These are phyloP conservation scores for Crinitomyces ghanaensis DNA, from an alignment of 805 yeast species.

Conservation along the genomic window DNA sequence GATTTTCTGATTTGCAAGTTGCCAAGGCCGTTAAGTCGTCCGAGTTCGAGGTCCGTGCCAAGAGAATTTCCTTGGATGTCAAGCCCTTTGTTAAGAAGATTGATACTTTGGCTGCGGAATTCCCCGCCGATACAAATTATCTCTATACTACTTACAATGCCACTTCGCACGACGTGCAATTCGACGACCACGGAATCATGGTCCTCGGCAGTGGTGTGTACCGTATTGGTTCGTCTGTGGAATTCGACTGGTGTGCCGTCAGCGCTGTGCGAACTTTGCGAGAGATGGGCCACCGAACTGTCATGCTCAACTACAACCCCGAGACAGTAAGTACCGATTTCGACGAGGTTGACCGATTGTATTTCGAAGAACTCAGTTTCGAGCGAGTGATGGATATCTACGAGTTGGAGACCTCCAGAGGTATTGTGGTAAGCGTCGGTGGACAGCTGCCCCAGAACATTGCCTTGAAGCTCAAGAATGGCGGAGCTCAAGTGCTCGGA, in stretches of 20 bases:
- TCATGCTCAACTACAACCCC: conserved; percentile 96
- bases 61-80: conserved; percentile 70
- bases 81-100: conserved; percentile 92
- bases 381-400: conserved; percentile 97
- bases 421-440: conserved; percentile 93
- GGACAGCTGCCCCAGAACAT: conserved; percentile 98
- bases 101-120: conserved; percentile 96
- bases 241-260: conserved; percentile 99
- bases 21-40: conserved; percentile 58
- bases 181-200: conserved; percentile 83
- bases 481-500: conserved; percentile 84
- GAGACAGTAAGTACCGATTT: conserved; percentile 98
- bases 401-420: conserved; percentile 79
- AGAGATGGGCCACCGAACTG: conserved; percentile 74
- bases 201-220: conserved; percentile 98
- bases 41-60: conserved; percentile 73
- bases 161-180: conserved; percentile 66
- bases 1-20: conserved; percentile 92
- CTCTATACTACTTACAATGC: conserved; percentile 95
- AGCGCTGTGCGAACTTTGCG: conserved; percentile 91
- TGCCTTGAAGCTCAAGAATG: conserved; percentile 67
- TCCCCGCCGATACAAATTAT: conserved; percentile 95
- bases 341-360: conserved; percentile 94
- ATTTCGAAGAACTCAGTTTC: conserved; percentile 88
- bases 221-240: conserved; percentile 97